Conservation (phyloP, 2,329 filamentous ascomycete species). For the Aspergillus awamori region DNA sequence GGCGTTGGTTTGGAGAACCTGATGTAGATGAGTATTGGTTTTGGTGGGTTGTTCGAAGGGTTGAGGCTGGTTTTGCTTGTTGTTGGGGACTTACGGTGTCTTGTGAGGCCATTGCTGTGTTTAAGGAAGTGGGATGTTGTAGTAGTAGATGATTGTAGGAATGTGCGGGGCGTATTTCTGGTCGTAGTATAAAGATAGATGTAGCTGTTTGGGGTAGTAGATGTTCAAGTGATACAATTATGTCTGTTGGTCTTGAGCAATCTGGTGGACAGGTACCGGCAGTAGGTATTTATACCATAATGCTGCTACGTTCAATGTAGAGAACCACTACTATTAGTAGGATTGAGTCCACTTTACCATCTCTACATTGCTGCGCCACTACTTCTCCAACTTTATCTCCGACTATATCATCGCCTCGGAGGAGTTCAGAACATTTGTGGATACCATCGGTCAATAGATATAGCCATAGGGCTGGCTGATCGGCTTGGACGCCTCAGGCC, state of each 20-base stretch:
- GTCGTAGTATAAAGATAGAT: too few species aligned
- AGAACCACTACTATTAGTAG: not conserved
- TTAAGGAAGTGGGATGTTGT: too few species aligned
- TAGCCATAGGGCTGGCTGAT: not conserved
- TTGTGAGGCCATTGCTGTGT: not conserved
- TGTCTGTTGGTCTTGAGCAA: not conserved
- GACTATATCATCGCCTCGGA: not conserved
- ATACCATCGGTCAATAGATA: not conserved
- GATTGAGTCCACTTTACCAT: not conserved
- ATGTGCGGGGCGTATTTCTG: too few species aligned
- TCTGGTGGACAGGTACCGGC: not conserved
- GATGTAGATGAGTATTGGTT: not conserved
- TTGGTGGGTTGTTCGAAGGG: not conserved
- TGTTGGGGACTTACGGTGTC: not conserved
- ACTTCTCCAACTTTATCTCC: not conserved
- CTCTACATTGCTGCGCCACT: not conserved
- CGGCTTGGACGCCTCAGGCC: not conserved
- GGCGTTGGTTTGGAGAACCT: slow-evolving; percentile 14
- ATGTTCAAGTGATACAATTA: too few species aligned
- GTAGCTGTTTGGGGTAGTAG: too few species aligned
- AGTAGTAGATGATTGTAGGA: too few species aligned
- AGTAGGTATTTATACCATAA: not conserved
- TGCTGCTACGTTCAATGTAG: not conserved
- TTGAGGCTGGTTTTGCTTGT: not conserved
- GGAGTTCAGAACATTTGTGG: not conserved